These are phyloP conservation scores for Russula olivacea DNA, from an alignment of 768 basidiomycete genomes.

Conservation along the genomic window DNA sequence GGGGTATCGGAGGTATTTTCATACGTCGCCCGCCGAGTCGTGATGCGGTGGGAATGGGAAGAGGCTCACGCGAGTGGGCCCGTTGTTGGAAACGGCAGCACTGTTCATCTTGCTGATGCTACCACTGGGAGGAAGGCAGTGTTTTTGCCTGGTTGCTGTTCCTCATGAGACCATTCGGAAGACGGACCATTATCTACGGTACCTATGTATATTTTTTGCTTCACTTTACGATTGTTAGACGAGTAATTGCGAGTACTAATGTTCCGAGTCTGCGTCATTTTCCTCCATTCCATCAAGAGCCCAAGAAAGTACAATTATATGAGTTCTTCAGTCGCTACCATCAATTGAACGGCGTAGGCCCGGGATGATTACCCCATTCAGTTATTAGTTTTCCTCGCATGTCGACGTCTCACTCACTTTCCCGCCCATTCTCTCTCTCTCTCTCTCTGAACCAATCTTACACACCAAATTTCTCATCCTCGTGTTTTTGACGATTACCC, in stretches of 20 bases:
- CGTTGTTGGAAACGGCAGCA: constrained; percentile 32
- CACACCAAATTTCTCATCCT: background rate
- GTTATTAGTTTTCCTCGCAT: too few species aligned
- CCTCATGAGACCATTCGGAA: constrained; percentile 19
- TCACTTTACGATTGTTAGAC: background rate
- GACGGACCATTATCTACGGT: background rate
- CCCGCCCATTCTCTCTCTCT: too few species aligned
- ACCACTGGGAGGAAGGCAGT: background rate
- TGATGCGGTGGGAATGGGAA: constrained; percentile 60
- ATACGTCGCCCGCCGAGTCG: constrained; percentile 62
- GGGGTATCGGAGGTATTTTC: constrained; percentile 71
- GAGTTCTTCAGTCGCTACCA: too few species aligned
- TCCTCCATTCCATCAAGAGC: too few species aligned
- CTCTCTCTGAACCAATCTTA: background rate
- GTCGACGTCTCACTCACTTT: too few species aligned
- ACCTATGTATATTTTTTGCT: background rate
- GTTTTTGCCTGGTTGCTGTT: constrained; percentile 4
- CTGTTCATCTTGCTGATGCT: constrained; percentile 13
- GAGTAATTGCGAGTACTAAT: background rate
- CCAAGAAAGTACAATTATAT: too few species aligned
- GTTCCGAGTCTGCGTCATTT: background rate
- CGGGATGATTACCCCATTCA: too few species aligned
- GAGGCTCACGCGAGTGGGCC: constrained; percentile 45
- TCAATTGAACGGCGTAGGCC: too few species aligned
- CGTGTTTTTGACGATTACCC: background rate